Evolutionary conservation across 805 yeast genomes (phyloP).

Genomic region (Hyphopichia homilentoma): DNA sequence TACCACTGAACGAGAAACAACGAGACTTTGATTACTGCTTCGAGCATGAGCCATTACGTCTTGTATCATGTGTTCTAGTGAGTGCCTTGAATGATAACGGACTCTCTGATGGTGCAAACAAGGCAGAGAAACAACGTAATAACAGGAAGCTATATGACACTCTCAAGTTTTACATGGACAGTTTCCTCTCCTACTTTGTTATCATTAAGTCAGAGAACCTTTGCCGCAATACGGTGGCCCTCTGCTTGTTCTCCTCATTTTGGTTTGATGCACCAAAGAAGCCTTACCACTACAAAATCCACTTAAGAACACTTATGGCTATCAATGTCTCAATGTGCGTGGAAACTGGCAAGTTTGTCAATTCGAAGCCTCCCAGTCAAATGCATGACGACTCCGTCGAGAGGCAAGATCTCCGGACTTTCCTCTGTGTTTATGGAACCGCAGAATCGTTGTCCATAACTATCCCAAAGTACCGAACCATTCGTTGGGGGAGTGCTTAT

Average conservation of each 20-base stretch:
- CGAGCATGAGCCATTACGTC: conserved; percentile 40
- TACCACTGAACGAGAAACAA: conserved; percentile 34
- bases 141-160: conserved; percentile 38
- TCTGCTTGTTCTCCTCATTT: conserved; percentile 42
- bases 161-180: conserved; percentile 42
- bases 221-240: conserved; percentile 37
- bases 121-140: conserved; percentile 1
- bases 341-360: conserved; percentile 40
- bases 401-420: conserved; percentile 34
- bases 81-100: conserved; percentile 42
- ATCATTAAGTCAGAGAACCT: conserved; percentile 42
- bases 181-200: conserved; percentile 41
- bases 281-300: conserved; percentile 52
- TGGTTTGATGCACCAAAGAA: conserved; percentile 54
- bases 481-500: conserved; percentile 45
- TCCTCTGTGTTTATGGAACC: conserved; percentile 46
- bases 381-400: conserved; percentile 20
- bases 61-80: conserved; percentile 42
- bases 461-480: conserved; percentile 48
- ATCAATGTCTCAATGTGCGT: conserved; percentile 44
- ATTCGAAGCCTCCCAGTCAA: conserved; percentile 17
- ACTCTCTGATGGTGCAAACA: conserved; percentile 4
- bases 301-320: conserved; percentile 44
- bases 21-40: conserved; percentile 38
- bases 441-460: conserved; percentile 51